These are phyloP conservation scores for Musa itinerans DNA, from an alignment of 176 grass and related monocot genomes.

Conservation along the genomic window DNA sequence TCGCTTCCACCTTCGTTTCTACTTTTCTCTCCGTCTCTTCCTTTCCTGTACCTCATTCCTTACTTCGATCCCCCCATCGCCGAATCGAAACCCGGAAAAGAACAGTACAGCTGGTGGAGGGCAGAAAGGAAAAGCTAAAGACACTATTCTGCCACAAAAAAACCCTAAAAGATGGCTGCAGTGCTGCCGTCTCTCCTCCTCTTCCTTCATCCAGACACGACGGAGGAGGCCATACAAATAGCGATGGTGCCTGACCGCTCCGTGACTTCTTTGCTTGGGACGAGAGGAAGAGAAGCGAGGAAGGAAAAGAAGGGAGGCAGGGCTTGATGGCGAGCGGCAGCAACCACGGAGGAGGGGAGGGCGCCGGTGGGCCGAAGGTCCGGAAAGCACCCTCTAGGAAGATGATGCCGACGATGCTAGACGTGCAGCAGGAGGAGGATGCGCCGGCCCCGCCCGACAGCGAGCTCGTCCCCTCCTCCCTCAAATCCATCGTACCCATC, in stretches of 20 bases:
- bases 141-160: neutral
- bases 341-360: slow-evolving; percentile 20
- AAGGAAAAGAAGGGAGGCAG: neutral
- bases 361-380: neutral
- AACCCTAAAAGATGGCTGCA: neutral
- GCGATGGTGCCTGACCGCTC: neutral
- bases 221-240: neutral
- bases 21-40: neutral
- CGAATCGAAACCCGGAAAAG: neutral
- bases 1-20: neutral
- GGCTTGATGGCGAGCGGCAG: neutral
- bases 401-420: slow-evolving; percentile 6
- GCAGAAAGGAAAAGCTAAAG: neutral
- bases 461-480: slow-evolving; percentile 70
- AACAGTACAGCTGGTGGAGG: neutral
- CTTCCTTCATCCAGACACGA: neutral
- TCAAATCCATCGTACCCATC: slow-evolving; percentile 69
- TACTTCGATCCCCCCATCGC: neutral
- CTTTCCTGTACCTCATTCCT: neutral
- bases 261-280: neutral
- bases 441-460: slow-evolving; percentile 26
- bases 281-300: neutral
- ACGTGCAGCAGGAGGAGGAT: slow-evolving; percentile 9
- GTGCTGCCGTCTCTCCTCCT: neutral
- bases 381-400: slow-evolving; percentile 18